phyloP scores from a whole-genome alignment of 1,139 yeast genomes.

The Taiozyma sp. region DNA sequence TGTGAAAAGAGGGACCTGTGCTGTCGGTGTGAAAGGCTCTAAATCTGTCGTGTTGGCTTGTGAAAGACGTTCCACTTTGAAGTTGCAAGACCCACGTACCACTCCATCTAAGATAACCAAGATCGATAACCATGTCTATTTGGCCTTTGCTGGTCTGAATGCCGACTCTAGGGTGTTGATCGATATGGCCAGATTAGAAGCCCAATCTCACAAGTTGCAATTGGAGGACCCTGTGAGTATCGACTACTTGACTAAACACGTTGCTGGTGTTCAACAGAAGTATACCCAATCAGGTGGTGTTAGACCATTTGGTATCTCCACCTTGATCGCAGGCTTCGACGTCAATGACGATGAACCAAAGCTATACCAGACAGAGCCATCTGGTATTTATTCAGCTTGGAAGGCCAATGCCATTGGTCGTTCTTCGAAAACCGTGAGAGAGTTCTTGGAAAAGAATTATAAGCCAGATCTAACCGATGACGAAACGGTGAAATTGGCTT shows the following conservation, averaged over 20 bases:
- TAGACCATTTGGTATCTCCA: slow-evolving; percentile 91
- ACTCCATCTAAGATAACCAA: slow-evolving; percentile 93
- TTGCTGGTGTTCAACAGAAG: slow-evolving; percentile 95
- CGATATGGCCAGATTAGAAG: slow-evolving; percentile 94
- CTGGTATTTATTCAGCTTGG: slow-evolving; percentile 99
- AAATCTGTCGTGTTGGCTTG: slow-evolving; percentile 91
- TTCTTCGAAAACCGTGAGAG: slow-evolving; percentile 91
- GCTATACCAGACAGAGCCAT: slow-evolving; percentile 93
- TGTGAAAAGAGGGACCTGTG: slow-evolving; percentile 96
- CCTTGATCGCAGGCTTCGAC: slow-evolving; percentile 94
- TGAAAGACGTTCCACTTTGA: slow-evolving; percentile 92
- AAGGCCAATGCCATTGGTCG: slow-evolving; percentile 97
- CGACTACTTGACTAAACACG: slow-evolving; percentile 88
- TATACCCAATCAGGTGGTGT: slow-evolving; percentile 99
- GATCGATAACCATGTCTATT: slow-evolving; percentile 82
- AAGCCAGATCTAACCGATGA: slow-evolving; percentile 66
- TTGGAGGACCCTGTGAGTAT: slow-evolving; percentile 91
- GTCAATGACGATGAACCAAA: slow-evolving; percentile 75
- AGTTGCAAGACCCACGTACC: slow-evolving; percentile 92
- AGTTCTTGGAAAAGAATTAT: slow-evolving; percentile 89
- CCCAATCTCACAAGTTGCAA: slow-evolving; percentile 91
- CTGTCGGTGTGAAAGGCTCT: slow-evolving; percentile 92
- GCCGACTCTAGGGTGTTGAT: slow-evolving; percentile 96
- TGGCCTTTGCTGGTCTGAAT: slow-evolving; percentile 96
- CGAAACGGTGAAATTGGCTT: slow-evolving; percentile 73